phyloP scores from a whole-genome alignment of 371 early-diverging fungal species.

The Batrachochytrium dendrobatidis region DNA sequence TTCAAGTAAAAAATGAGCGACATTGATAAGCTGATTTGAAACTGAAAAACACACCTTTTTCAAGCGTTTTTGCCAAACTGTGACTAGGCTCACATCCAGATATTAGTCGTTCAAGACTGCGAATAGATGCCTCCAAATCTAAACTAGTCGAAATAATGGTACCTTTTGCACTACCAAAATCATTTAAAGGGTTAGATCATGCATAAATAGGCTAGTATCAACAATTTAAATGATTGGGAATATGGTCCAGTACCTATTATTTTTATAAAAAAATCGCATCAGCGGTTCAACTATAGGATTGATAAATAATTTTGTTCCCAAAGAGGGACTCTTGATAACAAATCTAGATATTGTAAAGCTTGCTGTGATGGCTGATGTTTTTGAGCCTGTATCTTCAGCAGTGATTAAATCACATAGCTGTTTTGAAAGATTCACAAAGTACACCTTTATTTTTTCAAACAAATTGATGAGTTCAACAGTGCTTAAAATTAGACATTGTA shows the following conservation, averaged over 20 bases:
- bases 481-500: no score
- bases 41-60: slow-evolving; percentile 11
- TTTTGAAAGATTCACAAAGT: not conserved
- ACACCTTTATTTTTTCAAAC: not conserved
- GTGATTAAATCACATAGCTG: not conserved
- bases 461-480: no score
- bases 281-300: not conserved
- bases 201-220: no score
- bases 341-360: not conserved
- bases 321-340: not conserved
- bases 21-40: not conserved
- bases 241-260: no score
- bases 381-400: not conserved
- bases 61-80: slow-evolving; percentile 16
- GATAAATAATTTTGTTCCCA: not conserved
- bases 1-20: not conserved
- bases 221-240: no score
- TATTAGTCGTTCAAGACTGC: slow-evolving; percentile 46
- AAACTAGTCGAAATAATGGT: no score
- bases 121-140: no score
- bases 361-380: not conserved
- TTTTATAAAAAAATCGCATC: not conserved
- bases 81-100: slow-evolving; percentile 61
- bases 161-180: no score
- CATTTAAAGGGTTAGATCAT: no score